A percentile compares a stretch with the other conserved stretches of the same genome.
These are phyloP conservation scores for Rhizophora mangle DNA, from an alignment of 345 rosid species.

Conservation along the genomic window DNA sequence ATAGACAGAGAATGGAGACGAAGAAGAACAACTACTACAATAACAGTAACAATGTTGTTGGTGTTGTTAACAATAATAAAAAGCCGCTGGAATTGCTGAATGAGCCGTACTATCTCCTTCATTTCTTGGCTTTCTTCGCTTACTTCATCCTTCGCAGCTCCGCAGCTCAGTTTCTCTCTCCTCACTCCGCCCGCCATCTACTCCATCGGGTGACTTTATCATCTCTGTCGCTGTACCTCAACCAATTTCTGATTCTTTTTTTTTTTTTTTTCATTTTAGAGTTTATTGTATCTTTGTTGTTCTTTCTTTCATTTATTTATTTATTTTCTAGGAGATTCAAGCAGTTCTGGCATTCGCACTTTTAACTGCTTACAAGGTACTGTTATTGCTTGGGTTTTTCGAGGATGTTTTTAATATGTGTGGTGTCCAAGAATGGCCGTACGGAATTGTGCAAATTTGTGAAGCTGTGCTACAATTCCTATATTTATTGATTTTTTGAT, in stretches of 20 bases:
- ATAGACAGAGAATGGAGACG: no score
- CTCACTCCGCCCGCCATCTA: conserved; percentile 39
- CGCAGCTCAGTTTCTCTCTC: conserved; percentile 41
- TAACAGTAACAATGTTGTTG: no score
- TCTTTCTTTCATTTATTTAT: background rate
- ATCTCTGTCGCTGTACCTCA: background rate
- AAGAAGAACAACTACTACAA: no score
- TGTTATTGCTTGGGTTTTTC: background rate
- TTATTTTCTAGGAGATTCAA: conserved; percentile 70
- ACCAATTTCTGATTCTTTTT: background rate
- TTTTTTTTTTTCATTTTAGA: background rate
- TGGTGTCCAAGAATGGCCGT: no score
- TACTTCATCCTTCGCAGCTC: conserved; percentile 66
- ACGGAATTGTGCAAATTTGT: no score
- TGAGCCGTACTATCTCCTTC: conserved; percentile 68
- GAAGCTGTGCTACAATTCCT: no score
- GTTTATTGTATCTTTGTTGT: background rate
- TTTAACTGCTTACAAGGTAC: conserved; percentile 60
- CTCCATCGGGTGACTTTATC: conserved; percentile 40
- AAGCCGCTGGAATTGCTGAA: conserved; percentile 44
- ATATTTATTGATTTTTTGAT: background rate
- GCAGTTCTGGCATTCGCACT: conserved; percentile 57
- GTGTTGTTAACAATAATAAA: background rate
- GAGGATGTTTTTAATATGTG: background rate
- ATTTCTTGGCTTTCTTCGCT: conserved; percentile 73